Percentiles rank a stretch among this genome's conserved stretches.
phyloP scores from a whole-genome alignment of 31 red algal genomes.

The Asparagopsis taxiformis region DNA sequence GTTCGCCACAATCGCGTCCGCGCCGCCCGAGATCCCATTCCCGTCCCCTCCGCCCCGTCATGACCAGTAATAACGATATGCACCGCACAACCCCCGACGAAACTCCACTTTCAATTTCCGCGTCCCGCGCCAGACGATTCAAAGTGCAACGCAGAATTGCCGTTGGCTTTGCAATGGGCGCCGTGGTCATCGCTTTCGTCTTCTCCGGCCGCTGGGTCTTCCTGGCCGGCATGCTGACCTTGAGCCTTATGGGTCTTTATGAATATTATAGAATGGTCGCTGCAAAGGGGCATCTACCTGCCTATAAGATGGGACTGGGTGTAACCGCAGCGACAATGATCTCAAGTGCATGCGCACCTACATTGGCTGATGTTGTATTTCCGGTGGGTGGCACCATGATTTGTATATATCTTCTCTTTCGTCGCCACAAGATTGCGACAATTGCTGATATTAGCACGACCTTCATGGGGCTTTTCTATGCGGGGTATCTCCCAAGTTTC shows the following conservation, averaged over 20 bases:
- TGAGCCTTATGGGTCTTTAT: slow-evolving; percentile 62
- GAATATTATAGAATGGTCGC: slow-evolving; percentile 97
- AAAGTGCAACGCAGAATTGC: slow-evolving; percentile 61
- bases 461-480: slow-evolving; percentile 96
- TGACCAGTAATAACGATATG: no score
- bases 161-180: slow-evolving; percentile 79
- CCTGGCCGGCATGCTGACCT: slow-evolving; percentile 36
- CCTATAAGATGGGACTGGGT: slow-evolving; percentile 73
- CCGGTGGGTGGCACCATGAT: slow-evolving; percentile 88
- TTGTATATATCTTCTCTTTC: slow-evolving; percentile 80
- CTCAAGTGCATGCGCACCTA: slow-evolving; percentile 47
- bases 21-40: no score
- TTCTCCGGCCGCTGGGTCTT: slow-evolving; percentile 80
- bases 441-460: slow-evolving; percentile 96
- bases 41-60: no score
- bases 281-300: slow-evolving; percentile 82
- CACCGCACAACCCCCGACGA: no score
- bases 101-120: no score
- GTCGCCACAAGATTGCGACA: slow-evolving; percentile 67
- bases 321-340: slow-evolving; percentile 55
- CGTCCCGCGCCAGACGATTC: no score
- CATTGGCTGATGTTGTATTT: slow-evolving; percentile 78
- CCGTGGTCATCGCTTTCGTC: slow-evolving; percentile 76
- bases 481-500: slow-evolving; percentile 88
- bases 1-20: no score